Evolutionary conservation across 2,329 filamentous ascomycete species (phyloP).

Genomic region (Verruconis gallopava): DNA sequence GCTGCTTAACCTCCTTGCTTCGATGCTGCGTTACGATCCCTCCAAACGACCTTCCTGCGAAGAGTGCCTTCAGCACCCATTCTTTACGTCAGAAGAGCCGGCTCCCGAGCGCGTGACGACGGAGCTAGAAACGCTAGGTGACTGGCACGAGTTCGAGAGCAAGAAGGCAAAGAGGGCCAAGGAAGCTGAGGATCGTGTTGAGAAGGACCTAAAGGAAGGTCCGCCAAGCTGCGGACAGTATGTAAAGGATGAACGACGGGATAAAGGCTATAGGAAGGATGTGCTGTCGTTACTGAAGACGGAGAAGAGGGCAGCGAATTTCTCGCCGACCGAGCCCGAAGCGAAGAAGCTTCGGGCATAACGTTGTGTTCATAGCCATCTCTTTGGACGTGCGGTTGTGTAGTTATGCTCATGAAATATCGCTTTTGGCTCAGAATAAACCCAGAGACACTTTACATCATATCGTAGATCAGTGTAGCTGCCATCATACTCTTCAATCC

Average conservation of each 20-base stretch:
- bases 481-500: too few species aligned
- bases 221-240: constrained; percentile 8
- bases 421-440: too few species aligned
- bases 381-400: too few species aligned
- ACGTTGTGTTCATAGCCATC: too few species aligned
- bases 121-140: constrained; percentile 74
- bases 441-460: too few species aligned
- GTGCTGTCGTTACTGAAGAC: background rate
- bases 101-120: constrained; percentile 55
- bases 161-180: constrained; percentile 42
- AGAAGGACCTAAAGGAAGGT: constrained; percentile 3
- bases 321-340: constrained; percentile 4
- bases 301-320: constrained; percentile 8
- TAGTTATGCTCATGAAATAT: too few species aligned
- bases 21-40: constrained; percentile 87
- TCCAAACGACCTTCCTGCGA: constrained; percentile 68
- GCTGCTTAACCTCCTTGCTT: constrained; percentile 67
- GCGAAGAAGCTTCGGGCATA: constrained; percentile 5
- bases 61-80: constrained; percentile 73
- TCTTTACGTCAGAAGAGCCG: constrained; percentile 78
- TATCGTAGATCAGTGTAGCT: too few species aligned
- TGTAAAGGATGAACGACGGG: constrained; percentile 4
- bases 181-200: constrained; percentile 6
- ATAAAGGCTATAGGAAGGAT: constrained; percentile 5
- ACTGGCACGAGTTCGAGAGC: constrained; percentile 98